Conservation (phyloP, 2,329 filamentous ascomycete species). For the Aspergillus quadrilineatus region DNA sequence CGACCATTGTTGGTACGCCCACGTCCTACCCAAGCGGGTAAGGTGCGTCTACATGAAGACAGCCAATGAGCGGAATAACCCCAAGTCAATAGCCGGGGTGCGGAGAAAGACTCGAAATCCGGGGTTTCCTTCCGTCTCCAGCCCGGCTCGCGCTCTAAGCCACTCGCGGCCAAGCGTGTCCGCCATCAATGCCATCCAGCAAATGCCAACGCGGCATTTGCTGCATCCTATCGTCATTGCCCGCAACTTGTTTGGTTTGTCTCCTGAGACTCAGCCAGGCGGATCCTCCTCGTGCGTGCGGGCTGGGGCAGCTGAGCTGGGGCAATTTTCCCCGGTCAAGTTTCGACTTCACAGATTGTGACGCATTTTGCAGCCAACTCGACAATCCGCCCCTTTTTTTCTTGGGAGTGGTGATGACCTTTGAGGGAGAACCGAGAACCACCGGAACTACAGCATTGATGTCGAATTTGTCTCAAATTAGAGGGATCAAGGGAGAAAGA, state of each 20-base stretch:
- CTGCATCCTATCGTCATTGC: slow-evolving; percentile 1
- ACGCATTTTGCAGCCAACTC: neutral
- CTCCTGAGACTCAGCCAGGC: neutral
- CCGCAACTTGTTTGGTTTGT: neutral
- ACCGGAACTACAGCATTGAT: neutral
- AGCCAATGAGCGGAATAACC: slow-evolving; percentile 10
- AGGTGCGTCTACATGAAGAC: neutral
- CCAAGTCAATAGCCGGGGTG: slow-evolving; percentile 16
- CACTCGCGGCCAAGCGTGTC: neutral
- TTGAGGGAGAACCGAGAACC: neutral
- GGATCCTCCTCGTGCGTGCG: neutral
- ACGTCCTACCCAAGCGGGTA: slow-evolving; percentile 1
- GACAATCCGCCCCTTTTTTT: neutral
- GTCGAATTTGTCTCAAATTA: neutral
- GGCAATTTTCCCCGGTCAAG: neutral
- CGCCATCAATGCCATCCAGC: neutral
- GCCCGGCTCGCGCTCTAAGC: neutral
- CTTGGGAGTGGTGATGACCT: neutral
- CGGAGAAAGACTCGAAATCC: slow-evolving; percentile 9
- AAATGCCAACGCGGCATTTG: neutral
- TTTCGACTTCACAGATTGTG: neutral
- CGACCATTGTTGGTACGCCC: neutral
- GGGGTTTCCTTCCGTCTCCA: slow-evolving; percentile 5
- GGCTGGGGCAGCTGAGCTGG: neutral
- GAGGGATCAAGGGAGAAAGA: neutral